phyloP scores from a whole-genome alignment of 139 green algal species.

The Limnomonas spitsbergensis region DNA sequence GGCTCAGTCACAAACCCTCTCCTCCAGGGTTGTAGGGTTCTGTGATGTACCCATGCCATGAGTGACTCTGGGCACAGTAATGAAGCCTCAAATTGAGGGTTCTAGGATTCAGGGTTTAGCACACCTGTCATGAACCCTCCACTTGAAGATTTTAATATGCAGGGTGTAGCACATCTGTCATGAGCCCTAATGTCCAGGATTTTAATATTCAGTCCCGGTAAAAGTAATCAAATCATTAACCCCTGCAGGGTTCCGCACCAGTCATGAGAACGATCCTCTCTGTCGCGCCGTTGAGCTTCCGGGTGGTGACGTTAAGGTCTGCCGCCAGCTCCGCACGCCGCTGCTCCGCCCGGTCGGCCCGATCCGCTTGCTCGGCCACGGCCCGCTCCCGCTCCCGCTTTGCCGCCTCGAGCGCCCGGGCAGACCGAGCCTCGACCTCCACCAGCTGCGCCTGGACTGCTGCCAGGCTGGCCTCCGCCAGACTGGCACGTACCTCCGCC shows the following conservation, averaged over 20 bases:
- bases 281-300: slow-evolving; percentile 34
- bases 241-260: slow-evolving; percentile 30
- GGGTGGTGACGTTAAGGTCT: slow-evolving; percentile 28
- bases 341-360: slow-evolving; percentile 2
- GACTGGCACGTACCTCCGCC: background rate
- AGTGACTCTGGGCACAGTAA: no score
- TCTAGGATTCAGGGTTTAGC: no score
- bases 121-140: no score
- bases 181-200: no score
- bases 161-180: no score
- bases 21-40: no score
- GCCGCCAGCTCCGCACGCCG: slow-evolving; percentile 23
- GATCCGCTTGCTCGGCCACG: slow-evolving; percentile 11
- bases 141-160: no score
- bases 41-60: no score
- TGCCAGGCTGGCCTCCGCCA: background rate
- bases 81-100: no score
- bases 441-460: background rate
- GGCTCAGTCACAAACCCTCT: no score
- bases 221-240: no score
- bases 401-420: background rate
- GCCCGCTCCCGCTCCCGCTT: background rate
- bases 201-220: no score
- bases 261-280: slow-evolving; percentile 41
- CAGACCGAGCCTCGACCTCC: background rate